These are phyloP conservation scores for Tolypocladium guangdongense DNA, from an alignment of 2,329 filamentous ascomycete genomes.

Conservation along the genomic window DNA sequence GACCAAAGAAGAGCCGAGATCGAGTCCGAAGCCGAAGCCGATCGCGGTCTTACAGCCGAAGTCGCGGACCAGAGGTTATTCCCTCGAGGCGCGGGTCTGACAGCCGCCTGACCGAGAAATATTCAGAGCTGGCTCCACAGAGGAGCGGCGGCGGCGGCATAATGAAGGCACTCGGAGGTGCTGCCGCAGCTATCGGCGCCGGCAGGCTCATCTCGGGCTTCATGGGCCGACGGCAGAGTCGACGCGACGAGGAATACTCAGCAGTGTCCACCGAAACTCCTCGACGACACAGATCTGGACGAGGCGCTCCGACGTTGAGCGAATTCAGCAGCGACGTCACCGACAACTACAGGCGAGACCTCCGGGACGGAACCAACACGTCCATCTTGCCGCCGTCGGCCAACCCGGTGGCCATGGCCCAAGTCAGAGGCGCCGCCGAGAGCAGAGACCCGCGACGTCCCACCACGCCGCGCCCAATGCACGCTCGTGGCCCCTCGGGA, in stretches of 20 bases:
- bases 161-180: slow-evolving; percentile 47
- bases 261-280: slow-evolving; percentile 53
- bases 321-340: slow-evolving; percentile 43
- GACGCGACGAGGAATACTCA: slow-evolving; percentile 49
- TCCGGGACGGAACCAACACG: slow-evolving; percentile 19
- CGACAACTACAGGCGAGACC: slow-evolving; percentile 13
- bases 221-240: slow-evolving; percentile 39
- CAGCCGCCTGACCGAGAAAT: slow-evolving; percentile 57
- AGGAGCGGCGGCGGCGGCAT: slow-evolving; percentile 39
- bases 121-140: slow-evolving; percentile 31
- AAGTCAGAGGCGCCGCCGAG: slow-evolving; percentile 35
- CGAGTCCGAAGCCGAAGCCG: slow-evolving; percentile 29
- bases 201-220: slow-evolving; percentile 50
- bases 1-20: slow-evolving; percentile 31
- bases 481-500: slow-evolving; percentile 30
- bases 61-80: slow-evolving; percentile 36
- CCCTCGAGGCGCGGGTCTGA: slow-evolving; percentile 41
- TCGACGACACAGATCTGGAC: slow-evolving; percentile 31
- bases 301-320: slow-evolving; percentile 28
- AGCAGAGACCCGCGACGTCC: slow-evolving; percentile 27
- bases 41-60: slow-evolving; percentile 23
- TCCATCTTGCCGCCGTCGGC: slow-evolving; percentile 37
- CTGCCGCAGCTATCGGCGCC: slow-evolving; percentile 51
- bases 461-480: slow-evolving; percentile 35
- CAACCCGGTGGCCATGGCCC: slow-evolving; percentile 30